Conservation (phyloP, 169 alveolate species). For the Plasmodium blacklocki region DNA sequence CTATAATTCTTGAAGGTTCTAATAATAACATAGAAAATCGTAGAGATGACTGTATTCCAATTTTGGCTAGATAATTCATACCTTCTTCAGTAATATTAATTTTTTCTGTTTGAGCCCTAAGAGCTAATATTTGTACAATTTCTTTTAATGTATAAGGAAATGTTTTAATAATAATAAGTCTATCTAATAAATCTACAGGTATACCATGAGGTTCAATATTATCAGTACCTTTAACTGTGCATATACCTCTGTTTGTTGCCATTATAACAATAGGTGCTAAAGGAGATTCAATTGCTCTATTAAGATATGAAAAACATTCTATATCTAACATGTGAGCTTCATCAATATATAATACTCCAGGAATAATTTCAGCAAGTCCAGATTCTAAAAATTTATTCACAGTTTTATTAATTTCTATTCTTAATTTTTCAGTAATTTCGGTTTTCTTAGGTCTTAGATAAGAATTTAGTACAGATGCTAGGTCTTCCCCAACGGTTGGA, state of each 20-base stretch:
- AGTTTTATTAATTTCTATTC: slow-evolving; percentile 98
- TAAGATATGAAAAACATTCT: slow-evolving; percentile 98
- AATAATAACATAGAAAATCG: slow-evolving; percentile 96
- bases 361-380: slow-evolving; percentile 99
- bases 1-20: slow-evolving; percentile 97
- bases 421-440: slow-evolving; percentile 99
- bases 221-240: slow-evolving; percentile 98
- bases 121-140: slow-evolving; percentile 93
- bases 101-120: slow-evolving; percentile 97
- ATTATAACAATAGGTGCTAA: slow-evolving; percentile 98
- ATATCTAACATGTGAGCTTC: slow-evolving; percentile 99
- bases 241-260: slow-evolving; percentile 99
- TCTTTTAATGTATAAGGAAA: slow-evolving; percentile 92
- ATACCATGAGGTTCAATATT: slow-evolving; percentile 98
- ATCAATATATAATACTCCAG: slow-evolving; percentile 99
- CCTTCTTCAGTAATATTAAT: slow-evolving; percentile 97
- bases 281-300: slow-evolving; percentile 98
- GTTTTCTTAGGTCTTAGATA: slow-evolving; percentile 98
- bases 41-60: slow-evolving; percentile 97
- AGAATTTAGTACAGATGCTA: slow-evolving; percentile 97
- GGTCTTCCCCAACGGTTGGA: slow-evolving; percentile 97
- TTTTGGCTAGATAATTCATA: slow-evolving; percentile 94
- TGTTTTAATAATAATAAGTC: slow-evolving; percentile 98
- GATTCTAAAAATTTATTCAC: slow-evolving; percentile 97
- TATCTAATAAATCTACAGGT: slow-evolving; percentile 99